phyloP scores from a whole-genome alignment of 2,329 filamentous ascomycete genomes.

The Cercospora nicotianae region DNA sequence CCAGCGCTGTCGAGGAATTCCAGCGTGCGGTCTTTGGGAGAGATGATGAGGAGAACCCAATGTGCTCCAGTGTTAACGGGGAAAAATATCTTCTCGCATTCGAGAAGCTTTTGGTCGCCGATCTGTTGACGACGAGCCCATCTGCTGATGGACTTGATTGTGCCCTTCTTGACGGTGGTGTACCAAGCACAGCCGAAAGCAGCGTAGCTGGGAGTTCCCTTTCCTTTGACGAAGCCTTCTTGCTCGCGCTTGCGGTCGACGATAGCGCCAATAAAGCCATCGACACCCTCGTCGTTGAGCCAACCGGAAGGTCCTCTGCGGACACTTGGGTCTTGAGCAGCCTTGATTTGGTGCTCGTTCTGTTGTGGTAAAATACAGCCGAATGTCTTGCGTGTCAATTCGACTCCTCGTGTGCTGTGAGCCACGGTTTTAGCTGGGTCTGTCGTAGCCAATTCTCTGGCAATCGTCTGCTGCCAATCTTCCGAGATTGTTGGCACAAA shows the following conservation, averaged over 20 bases:
- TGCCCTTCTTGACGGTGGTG: constrained; percentile 53
- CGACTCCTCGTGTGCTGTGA: constrained; percentile 40
- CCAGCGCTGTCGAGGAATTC: constrained; percentile 70
- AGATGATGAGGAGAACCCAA: constrained; percentile 71
- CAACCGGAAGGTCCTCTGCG: constrained; percentile 50
- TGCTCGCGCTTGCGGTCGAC: constrained; percentile 57
- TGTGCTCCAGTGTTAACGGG: constrained; percentile 63
- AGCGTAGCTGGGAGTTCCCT: constrained; percentile 51
- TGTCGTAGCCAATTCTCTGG: constrained; percentile 36
- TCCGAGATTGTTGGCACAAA: constrained; percentile 36
- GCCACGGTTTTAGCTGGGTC: constrained; percentile 26
- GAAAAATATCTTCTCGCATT: constrained; percentile 67
- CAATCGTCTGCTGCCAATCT: constrained; percentile 45
- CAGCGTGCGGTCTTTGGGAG: constrained; percentile 60
- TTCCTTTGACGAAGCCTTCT: constrained; percentile 53
- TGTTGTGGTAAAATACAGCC: constrained; percentile 55
- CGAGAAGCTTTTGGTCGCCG: constrained; percentile 60
- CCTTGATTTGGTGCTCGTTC: constrained; percentile 12
- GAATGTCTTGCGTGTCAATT: constrained; percentile 61
- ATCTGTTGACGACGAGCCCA: constrained; percentile 61
- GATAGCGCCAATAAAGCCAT: constrained; percentile 63
- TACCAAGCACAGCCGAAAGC: constrained; percentile 68
- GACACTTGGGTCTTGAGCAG: not conserved
- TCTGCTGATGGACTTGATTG: constrained; percentile 52
- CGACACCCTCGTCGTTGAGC: constrained; percentile 77